These are phyloP conservation scores for Macrolepiota dolichaula DNA, from an alignment of 768 basidiomycete species.

Conservation along the genomic window DNA sequence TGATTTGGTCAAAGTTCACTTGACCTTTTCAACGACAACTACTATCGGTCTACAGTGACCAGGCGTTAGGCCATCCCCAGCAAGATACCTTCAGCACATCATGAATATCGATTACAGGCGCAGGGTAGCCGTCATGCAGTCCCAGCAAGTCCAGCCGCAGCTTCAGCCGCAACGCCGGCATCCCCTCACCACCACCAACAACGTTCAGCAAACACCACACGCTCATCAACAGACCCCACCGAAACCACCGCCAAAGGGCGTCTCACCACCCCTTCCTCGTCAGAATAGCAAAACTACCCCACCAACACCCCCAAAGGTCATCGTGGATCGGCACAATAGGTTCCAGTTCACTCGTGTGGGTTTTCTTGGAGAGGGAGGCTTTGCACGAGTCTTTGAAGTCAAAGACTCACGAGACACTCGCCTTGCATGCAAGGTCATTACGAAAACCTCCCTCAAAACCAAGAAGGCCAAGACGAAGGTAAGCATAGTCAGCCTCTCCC, in stretches of 20 bases:
- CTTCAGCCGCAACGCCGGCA: constrained; percentile 12
- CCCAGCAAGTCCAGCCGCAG: constrained; percentile 17
- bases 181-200: constrained; percentile 7
- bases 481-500: constrained; percentile 13
- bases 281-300: constrained; percentile 83
- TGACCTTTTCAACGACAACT: neutral
- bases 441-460: constrained; percentile 87
- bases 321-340: constrained; percentile 57
- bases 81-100: constrained; percentile 4
- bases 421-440: constrained; percentile 91
- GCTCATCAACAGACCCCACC: constrained; percentile 28
- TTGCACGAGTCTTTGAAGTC: constrained; percentile 96
- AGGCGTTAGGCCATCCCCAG: constrained; percentile 12
- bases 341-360: constrained; percentile 69
- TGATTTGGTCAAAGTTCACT: neutral
- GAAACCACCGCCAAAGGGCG: constrained; percentile 36
- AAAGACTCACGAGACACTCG: constrained; percentile 61
- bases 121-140: constrained; percentile 10
- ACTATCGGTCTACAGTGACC: constrained; percentile 4
- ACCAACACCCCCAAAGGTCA: constrained; percentile 76
- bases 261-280: constrained; percentile 67
- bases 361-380: constrained; percentile 94
- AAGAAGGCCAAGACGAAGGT: constrained; percentile 99
- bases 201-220: constrained; percentile 15
- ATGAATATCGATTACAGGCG: constrained; percentile 11